These are phyloP conservation scores for Flaveria linearis DNA, from an alignment of 129 eudicot species.

Conservation along the genomic window DNA sequence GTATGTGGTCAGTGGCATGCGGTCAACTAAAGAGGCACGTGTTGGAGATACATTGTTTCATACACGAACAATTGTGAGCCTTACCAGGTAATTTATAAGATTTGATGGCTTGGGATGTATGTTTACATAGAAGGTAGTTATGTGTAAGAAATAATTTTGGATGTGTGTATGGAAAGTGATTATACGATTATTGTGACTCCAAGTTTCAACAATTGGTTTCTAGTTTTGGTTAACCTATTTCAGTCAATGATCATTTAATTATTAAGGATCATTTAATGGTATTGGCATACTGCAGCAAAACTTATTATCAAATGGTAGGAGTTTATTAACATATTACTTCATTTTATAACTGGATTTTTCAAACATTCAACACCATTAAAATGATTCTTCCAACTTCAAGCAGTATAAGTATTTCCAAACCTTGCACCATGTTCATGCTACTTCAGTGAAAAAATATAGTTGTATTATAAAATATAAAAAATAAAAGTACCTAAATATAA, in stretches of 20 bases:
- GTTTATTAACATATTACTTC: neutral
- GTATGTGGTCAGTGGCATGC: conserved; percentile 91
- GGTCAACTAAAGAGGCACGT: conserved; percentile 93
- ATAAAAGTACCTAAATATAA: neutral
- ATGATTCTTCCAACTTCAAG: neutral
- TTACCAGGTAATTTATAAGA: conserved; percentile 62
- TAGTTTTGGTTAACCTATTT: neutral
- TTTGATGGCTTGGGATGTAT: neutral
- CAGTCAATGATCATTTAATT: neutral
- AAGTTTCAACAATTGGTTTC: neutral
- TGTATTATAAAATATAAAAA: neutral
- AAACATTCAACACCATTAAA: neutral
- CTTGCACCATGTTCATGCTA: neutral
- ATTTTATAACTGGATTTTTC: neutral
- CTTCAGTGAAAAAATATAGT: neutral
- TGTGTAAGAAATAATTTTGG: neutral
- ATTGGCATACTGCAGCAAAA: neutral
- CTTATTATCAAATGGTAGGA: neutral
- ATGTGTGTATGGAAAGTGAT: neutral
- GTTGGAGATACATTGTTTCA: conserved; percentile 92
- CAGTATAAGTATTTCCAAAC: neutral
- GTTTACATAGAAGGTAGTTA: neutral
- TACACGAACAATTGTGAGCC: conserved; percentile 63
- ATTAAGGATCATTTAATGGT: too few relatives aligned
- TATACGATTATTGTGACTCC: neutral